Evolutionary conservation across 2,329 filamentous ascomycete species (phyloP).

Genomic region (Xylariaceae sp.): DNA sequence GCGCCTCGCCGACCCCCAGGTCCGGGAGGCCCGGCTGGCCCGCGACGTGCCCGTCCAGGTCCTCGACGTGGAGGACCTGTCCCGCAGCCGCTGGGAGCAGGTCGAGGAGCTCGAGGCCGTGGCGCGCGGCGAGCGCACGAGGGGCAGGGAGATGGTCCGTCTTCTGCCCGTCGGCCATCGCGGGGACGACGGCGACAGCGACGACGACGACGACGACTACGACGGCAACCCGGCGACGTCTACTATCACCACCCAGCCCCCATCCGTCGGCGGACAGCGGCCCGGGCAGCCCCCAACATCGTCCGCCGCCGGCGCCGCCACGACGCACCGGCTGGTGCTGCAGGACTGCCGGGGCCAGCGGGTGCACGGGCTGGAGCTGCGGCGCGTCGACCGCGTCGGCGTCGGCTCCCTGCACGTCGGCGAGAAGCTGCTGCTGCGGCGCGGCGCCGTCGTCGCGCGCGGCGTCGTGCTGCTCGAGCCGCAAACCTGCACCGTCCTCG

Average conservation of each 20-base stretch:
- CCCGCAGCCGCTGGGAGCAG: slow-evolving; percentile 75
- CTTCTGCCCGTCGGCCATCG: slow-evolving; percentile 37
- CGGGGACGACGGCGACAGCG: slow-evolving; percentile 39
- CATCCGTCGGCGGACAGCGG: slow-evolving; percentile 3
- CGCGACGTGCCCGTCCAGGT: slow-evolving; percentile 71
- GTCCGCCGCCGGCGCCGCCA: slow-evolving; percentile 29
- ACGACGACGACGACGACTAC: too few species aligned
- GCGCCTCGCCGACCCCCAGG: slow-evolving; percentile 43
- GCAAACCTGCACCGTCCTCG: slow-evolving; percentile 60
- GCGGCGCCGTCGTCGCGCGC: slow-evolving; percentile 58
- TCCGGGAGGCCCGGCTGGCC: slow-evolving; percentile 48
- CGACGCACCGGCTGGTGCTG: slow-evolving; percentile 72
- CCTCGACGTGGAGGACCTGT: slow-evolving; percentile 77
- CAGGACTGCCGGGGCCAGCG: slow-evolving; percentile 69
- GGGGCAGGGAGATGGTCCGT: slow-evolving; percentile 75
- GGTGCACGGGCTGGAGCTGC: slow-evolving; percentile 66
- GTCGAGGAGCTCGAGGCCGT: slow-evolving; percentile 72
- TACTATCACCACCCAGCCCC: slow-evolving; percentile 9
- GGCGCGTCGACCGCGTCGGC: slow-evolving; percentile 55
- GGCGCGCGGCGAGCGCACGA: slow-evolving; percentile 64
- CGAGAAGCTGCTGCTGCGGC: slow-evolving; percentile 67
- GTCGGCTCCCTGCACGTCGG: slow-evolving; percentile 65
- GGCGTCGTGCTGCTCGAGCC: slow-evolving; percentile 75
- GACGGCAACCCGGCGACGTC: slow-evolving; percentile 3
- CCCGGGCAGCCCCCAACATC: slow-evolving; percentile 9